Evolutionary conservation across 2,329 filamentous ascomycete species (phyloP).

Genomic region (Neopestalotiopsis clavispora): DNA sequence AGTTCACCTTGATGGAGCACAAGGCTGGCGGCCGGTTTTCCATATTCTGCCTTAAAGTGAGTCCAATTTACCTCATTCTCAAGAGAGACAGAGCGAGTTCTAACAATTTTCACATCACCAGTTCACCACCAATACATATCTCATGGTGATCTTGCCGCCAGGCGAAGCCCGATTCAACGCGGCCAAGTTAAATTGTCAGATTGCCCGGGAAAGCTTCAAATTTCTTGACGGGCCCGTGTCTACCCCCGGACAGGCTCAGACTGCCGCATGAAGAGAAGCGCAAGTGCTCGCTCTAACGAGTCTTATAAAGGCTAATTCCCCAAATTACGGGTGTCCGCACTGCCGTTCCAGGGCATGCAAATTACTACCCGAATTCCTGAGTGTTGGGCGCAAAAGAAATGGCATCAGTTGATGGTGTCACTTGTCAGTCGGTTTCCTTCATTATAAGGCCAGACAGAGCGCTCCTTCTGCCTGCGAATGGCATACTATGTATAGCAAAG

Average conservation of each 20-base stretch:
- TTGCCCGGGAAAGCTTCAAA: slow-evolving; percentile 82
- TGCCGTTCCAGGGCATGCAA: too few species aligned
- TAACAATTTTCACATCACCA: neutral
- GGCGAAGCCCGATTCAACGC: slow-evolving; percentile 92
- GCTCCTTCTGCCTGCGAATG: neutral
- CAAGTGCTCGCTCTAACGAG: neutral
- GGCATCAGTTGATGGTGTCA: neutral
- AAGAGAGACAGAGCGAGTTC: neutral
- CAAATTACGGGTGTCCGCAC: too few species aligned
- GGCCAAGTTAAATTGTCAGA: slow-evolving; percentile 86
- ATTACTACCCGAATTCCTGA: too few species aligned
- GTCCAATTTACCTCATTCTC: neutral
- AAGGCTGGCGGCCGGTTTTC: slow-evolving; percentile 81
- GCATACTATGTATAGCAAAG: neutral
- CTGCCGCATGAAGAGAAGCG: neutral
- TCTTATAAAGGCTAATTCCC: too few species aligned
- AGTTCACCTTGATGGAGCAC: slow-evolving; percentile 81
- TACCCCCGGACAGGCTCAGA: slow-evolving; percentile 9
- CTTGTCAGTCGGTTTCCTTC: neutral
- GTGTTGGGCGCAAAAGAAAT: neutral
- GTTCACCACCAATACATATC: slow-evolving; percentile 96
- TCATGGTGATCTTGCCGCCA: slow-evolving; percentile 88
- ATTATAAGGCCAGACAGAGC: neutral
- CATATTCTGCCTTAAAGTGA: slow-evolving; percentile 81
- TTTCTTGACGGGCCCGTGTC: slow-evolving; percentile 60